Evolutionary conservation across 2,329 filamentous ascomycete species (phyloP).

Genomic region (Tolypocladium ophioglossoides): DNA sequence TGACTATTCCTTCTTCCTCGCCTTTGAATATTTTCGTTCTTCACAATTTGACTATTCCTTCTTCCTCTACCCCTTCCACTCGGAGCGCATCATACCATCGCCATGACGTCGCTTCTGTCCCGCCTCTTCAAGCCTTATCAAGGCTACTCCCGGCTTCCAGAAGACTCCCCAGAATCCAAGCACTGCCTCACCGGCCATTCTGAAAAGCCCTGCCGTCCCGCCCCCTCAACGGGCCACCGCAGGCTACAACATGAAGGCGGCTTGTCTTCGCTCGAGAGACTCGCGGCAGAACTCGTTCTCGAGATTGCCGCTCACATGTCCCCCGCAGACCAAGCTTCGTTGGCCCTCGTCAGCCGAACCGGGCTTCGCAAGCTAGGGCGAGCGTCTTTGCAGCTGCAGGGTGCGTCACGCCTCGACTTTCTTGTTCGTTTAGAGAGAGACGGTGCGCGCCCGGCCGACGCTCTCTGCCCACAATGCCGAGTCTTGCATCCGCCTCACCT

Average conservation of each 20-base stretch:
- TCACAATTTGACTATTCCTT: no score
- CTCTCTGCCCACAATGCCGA: neutral
- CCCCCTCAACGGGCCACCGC: no score
- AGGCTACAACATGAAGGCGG: neutral
- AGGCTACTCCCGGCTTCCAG: no score
- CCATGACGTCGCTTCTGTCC: no score
- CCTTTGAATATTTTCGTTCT: no score
- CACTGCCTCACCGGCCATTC: no score
- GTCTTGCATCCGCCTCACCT: neutral
- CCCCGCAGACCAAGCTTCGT: neutral
- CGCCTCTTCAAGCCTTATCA: no score
- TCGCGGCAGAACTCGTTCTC: neutral
- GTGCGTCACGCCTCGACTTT: neutral
- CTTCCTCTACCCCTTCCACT: no score
- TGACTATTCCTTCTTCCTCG: no score
- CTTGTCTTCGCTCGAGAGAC: neutral
- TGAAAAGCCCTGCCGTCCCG: no score
- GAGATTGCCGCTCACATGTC: neutral
- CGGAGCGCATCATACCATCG: no score
- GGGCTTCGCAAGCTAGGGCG: neutral
- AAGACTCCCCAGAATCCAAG: no score
- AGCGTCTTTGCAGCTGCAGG: neutral
- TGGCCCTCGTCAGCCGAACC: neutral
- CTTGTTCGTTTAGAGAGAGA: neutral
- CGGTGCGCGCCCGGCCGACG: neutral